Evolutionary conservation across 2,329 filamentous ascomycete species (phyloP).

Genomic region (Rhinocladiella mackenziei): DNA sequence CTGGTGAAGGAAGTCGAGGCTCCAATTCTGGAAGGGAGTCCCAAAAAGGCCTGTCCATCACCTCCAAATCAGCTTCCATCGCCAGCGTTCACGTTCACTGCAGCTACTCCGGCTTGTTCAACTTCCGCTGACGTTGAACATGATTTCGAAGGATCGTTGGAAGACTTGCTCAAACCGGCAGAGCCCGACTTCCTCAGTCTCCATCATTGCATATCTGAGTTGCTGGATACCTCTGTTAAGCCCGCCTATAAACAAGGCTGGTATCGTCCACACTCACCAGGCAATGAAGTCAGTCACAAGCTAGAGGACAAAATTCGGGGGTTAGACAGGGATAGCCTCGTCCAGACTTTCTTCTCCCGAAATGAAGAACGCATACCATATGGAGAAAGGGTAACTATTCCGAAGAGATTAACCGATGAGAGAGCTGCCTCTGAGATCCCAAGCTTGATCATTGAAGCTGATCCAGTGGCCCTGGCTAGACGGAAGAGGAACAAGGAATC

Average conservation of each 20-base stretch:
- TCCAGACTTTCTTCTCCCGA: conserved; percentile 11
- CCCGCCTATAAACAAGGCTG: conserved; percentile 17
- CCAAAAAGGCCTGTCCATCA: no score
- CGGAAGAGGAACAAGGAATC: conserved; percentile 4
- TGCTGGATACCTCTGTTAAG: conserved; percentile 9
- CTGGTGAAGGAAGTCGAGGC: no score
- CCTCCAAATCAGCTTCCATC: background rate
- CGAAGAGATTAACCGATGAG: background rate
- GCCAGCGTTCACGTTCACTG: background rate
- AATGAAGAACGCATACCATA: conserved; percentile 12
- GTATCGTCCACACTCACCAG: conserved; percentile 10
- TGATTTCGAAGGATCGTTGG: background rate
- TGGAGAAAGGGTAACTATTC: conserved; percentile 10
- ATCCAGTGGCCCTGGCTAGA: no score
- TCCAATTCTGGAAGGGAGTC: no score
- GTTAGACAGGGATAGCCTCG: conserved; percentile 8
- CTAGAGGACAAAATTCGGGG: conserved; percentile 10
- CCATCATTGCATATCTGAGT: background rate
- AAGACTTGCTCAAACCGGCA: background rate
- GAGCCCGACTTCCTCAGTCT: conserved; percentile 3
- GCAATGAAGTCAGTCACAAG: conserved; percentile 11
- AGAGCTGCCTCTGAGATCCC: background rate
- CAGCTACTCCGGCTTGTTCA: background rate
- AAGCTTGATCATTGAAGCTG: background rate
- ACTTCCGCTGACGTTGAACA: background rate